These are phyloP conservation scores for Cardamine chenopodiifolia DNA, from an alignment of 345 rosid genomes.

Conservation along the genomic window DNA sequence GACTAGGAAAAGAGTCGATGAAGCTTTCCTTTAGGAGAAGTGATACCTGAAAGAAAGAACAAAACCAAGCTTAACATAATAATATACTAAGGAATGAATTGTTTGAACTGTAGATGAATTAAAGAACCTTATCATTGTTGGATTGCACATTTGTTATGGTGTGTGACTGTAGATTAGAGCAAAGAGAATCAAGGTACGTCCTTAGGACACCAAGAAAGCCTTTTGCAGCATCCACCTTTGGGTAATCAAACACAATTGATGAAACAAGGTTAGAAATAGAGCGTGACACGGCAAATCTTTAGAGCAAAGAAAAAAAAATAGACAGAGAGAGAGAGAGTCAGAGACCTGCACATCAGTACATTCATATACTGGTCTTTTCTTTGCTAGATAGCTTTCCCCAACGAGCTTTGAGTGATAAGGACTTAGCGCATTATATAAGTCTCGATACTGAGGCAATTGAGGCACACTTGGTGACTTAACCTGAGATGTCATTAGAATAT, in stretches of 20 bases:
- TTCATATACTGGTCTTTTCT: conserved; percentile 80
- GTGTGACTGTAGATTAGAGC: conserved; percentile 87
- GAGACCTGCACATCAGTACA: conserved; percentile 87
- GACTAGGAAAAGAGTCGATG: conserved; percentile 77
- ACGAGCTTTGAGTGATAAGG: conserved; percentile 84
- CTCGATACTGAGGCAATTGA: conserved; percentile 79
- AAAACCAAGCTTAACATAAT: conserved; percentile 1
- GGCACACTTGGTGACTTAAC: conserved; percentile 75
- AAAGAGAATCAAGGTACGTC: conserved; percentile 79
- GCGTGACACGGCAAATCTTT: not conserved
- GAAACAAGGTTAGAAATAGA: conserved; percentile 8
- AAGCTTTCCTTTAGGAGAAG: conserved; percentile 92
- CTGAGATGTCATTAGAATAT: conserved; percentile 44
- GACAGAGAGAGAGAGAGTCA: conserved; percentile 22
- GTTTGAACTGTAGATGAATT: not conserved
- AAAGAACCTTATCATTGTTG: conserved; percentile 85
- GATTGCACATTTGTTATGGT: conserved; percentile 98
- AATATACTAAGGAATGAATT: not conserved
- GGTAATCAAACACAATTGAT: conserved; percentile 12
- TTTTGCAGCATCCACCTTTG: conserved; percentile 85
- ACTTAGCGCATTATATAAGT: conserved; percentile 66
- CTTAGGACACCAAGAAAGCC: conserved; percentile 72
- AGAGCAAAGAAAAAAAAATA: not conserved
- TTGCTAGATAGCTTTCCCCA: conserved; percentile 90
- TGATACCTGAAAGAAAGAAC: conserved; percentile 61